Percentiles rank a stretch among this genome's conserved stretches.
phyloP scores from a whole-genome alignment of 768 basidiomycete species.

The Rhodotorula diobovata region DNA sequence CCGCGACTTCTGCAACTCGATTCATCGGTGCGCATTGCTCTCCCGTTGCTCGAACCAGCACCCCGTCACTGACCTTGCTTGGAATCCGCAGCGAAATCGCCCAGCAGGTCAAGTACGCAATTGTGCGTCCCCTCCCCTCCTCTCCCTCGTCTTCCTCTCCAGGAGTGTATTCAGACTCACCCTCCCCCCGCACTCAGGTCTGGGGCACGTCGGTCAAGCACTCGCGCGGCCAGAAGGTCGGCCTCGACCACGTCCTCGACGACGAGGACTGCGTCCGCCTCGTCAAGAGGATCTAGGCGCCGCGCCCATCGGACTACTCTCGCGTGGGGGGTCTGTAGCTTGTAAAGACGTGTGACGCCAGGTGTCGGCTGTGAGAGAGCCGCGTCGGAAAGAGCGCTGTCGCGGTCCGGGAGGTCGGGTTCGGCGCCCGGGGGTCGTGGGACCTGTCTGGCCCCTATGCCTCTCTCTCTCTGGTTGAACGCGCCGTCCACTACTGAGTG shows the following conservation, averaged over 20 bases:
- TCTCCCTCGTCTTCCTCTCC: too few species aligned
- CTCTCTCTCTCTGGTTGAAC: too few species aligned
- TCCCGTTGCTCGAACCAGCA: background rate
- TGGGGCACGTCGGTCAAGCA: constrained; percentile 99
- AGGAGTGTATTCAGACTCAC: too few species aligned
- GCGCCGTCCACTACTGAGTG: too few species aligned
- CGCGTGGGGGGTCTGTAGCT: too few species aligned
- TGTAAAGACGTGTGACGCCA: too few species aligned
- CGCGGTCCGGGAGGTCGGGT: too few species aligned
- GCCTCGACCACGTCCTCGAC: constrained; percentile 74
- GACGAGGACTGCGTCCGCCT: constrained; percentile 70
- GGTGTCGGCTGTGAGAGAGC: too few species aligned
- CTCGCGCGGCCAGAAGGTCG: constrained; percentile 90
- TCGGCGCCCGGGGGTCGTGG: too few species aligned
- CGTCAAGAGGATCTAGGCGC: constrained; percentile 3
- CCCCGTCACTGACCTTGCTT: background rate
- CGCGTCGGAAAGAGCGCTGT: too few species aligned
- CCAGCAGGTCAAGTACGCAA: constrained; percentile 94
- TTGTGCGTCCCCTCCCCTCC: constrained; percentile 6
- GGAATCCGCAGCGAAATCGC: constrained; percentile 85
- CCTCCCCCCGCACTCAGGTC: constrained; percentile 53
- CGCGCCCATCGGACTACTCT: too few species aligned
- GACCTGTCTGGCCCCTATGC: too few species aligned
- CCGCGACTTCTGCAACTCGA: constrained; percentile 49
- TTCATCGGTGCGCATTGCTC: background rate